Evolutionary conservation across 805 yeast species (phyloP), one percentile per base, ranked within the genome.

Genomic region (Osmozyma mogii): DNA sequence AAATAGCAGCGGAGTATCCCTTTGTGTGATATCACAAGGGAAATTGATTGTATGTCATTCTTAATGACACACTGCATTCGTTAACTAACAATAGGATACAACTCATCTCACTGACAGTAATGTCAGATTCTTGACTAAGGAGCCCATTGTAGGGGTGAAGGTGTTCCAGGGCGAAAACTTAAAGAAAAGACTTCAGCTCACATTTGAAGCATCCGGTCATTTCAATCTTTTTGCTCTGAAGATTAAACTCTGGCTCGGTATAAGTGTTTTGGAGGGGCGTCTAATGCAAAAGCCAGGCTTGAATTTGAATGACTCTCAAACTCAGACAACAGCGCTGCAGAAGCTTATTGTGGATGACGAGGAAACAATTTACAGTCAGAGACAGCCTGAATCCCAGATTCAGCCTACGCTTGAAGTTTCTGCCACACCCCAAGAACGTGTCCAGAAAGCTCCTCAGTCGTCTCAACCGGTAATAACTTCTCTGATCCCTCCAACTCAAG

Each of bases 131-230:
- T 29, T 43, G 16, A 26, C 34, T 13, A 41, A 41, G 17, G 39
- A 35, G 22, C 44, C 45, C 9, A 42, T 37, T 5, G 37, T 43
- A 17, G 47, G 47, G 1, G 29, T 43, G 16, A 43, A 43, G 26
- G 23, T 41, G 5, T 43, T 41, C 24, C 41, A 43, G 12, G 45
- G 42, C 1, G 45, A 43, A 6, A 30, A 19, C n/a, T 37, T 43
- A 13, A 26, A 34, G 16, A 43, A 43, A 16, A 29, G 47, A 15
- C 25, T 43, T 7, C 47, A 43, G 24, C 26, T 43, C 13, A 41
- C 45, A 1, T 43, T 43, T 24, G 24, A 35, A n/a, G 30, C 41
- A 3, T 43, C 38, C 24, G 45, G 43, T 2, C 33, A 41, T 11
- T 43, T 33, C 25, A 41, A 41, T 20, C 21, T 30, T 25, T 43